Evolutionary conservation across 2,329 filamentous ascomycete genomes (phyloP), one percentile per base, ranked within the genome.

Genomic region (Monosporascus sp.): DNA sequence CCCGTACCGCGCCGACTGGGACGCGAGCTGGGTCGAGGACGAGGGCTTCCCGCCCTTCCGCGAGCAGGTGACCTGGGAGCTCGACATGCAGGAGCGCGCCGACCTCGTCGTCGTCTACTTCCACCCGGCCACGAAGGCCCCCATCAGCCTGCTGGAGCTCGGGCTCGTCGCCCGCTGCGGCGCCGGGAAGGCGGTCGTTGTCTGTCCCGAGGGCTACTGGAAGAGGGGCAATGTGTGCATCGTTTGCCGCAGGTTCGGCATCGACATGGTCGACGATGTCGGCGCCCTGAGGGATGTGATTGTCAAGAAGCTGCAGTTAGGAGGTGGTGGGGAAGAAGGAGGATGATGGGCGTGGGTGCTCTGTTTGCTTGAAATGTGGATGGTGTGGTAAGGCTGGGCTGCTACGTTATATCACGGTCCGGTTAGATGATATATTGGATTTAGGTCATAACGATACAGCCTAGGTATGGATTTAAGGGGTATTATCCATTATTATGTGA

Each of bases 211-310:
- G 24, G 73, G 72, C 0, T 87, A 81, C 60, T 74, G 67, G 67
- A 83, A 83, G 64, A 73, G 73, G n/a, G 83, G 81, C 0, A 85
- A 87, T 57, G 80, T 88, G 35, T 71, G 81, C 60, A 69, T 83
- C 15, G 74, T 84, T 9, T 86, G 82, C 55, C 63, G 70, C 54
- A 71, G 71, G 50, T 78, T 76, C 55, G 71, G 66, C 0, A 65
- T 83, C 6, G 67, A 72, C 38, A 63, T 79, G 52, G 66, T 79
- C 31, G 68, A 73, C 17, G 72, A 61, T 3, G 68, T 76, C 24
- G 69, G 69, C 5, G 71, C 73, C 7, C 60, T 84, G 49, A 60
- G 60, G n/a, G 61, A 65, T 25, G 67, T 58, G 5, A 61, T 80
- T 8, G 52, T 63, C 52, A 57, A 60, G 20, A 72, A 61, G 60